Evolutionary conservation across 2,329 filamentous ascomycete species (phyloP), one percentile per base, ranked within the genome.

Genomic region (Talaromyces pinophilus): DNA sequence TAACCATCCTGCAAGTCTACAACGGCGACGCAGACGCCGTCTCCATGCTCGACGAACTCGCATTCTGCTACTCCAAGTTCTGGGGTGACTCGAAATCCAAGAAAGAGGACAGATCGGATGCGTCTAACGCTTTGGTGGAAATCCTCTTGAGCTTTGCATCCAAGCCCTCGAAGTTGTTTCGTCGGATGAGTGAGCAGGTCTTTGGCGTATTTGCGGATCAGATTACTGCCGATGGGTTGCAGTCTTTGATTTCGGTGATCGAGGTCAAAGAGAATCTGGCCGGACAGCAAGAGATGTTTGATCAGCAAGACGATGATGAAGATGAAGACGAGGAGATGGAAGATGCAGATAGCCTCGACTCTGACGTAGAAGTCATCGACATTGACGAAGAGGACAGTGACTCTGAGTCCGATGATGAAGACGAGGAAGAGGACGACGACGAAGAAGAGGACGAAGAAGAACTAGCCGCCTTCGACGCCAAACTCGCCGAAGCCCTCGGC

Each of bases 111-210:
- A 78, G 81, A 0, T 73, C 75, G 0, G 77, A 80, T 69, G 79
- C 78, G 1, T 90, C 92, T 0, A 88, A 92, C 72, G 85, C 92
- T 30, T 80, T 97, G 8, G 88, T 97, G 2, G 95, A 98, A 73
- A 91, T 98, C 62, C 79, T 99, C 7, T 83, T 98, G n/a, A 92
- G 92, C 62, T 92, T 98, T 80, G 87, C 96, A 2, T 92, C 93
- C 0, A 92, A 92, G 68, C 91, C 90, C 3, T 97, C 93, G 1
- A 87, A 89, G 10, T 82, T 98, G 62, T 91, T 96, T 82, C 88
- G 92, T 35, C 92, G 93, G 72, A 89, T 96, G 63, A 92, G 92
- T 5, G 89, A 94, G 74, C 91, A 95, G 73, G 93, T 96, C 0
- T 98, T 98, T 75, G 86, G 89, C 28, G 88, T 90, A 0, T 97